phyloP scores from a whole-genome alignment of 2,329 filamentous ascomycete species.

The Cryphonectria naterciae region DNA sequence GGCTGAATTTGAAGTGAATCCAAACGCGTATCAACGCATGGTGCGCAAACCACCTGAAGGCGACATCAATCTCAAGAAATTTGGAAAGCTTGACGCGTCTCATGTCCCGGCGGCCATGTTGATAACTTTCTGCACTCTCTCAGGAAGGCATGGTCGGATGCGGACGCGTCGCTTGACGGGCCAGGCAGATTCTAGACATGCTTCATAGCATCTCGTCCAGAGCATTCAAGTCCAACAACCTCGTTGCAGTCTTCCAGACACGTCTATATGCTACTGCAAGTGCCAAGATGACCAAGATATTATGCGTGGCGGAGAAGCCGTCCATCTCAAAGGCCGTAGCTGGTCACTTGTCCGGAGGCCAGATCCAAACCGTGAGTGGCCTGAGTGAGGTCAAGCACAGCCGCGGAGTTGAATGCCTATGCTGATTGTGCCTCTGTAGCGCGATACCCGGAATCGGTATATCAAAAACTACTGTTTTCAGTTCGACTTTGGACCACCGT shows the following conservation, averaged over 20 bases:
- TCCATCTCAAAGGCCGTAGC: slow-evolving; percentile 96
- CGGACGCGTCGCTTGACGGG: slow-evolving; percentile 19
- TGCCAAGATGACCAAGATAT: slow-evolving; percentile 53
- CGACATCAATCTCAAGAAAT: not conserved
- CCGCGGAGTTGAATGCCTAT: not conserved
- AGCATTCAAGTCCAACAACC: not conserved
- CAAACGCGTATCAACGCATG: not conserved
- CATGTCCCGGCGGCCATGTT: slow-evolving; percentile 21
- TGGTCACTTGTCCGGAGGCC: slow-evolving; percentile 81
- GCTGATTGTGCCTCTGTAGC: slow-evolving; percentile 49
- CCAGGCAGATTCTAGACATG: slow-evolving; percentile 6
- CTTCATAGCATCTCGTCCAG: slow-evolving; percentile 13
- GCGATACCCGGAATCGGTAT: slow-evolving; percentile 71
- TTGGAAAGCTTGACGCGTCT: slow-evolving; percentile 10
- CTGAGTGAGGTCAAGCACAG: slow-evolving; percentile 8
- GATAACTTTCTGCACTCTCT: slow-evolving; percentile 2
- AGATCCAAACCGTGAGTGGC: slow-evolving; percentile 67
- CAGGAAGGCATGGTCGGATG: slow-evolving; percentile 20
- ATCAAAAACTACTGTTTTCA: slow-evolving; percentile 95
- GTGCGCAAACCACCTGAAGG: not conserved
- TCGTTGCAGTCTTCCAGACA: not conserved
- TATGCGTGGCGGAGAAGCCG: slow-evolving; percentile 70
- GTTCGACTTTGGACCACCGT: slow-evolving; percentile 81
- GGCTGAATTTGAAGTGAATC: not conserved
- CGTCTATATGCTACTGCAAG: slow-evolving; percentile 20